Evolutionary conservation across 2,329 filamentous ascomycete genomes (phyloP).

Genomic region (Fusarium irregulare): DNA sequence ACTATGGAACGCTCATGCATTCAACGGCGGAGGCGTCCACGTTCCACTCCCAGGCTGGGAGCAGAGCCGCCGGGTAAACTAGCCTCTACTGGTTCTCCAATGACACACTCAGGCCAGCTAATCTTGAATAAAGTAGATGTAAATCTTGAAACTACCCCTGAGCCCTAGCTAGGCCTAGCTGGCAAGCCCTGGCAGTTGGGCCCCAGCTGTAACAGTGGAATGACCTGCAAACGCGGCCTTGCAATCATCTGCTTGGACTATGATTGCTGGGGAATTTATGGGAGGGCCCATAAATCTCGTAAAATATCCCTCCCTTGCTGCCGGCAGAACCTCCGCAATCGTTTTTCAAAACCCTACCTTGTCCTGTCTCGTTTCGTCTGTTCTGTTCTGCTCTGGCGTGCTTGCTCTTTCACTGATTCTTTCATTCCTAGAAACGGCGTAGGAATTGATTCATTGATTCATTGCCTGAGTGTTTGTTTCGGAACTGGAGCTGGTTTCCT

Average conservation of each 20-base stretch:
- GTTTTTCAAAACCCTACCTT: slow-evolving; percentile 28
- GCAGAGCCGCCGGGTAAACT: slow-evolving; percentile 15
- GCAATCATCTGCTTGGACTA: slow-evolving; percentile 22
- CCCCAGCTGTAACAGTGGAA: slow-evolving; percentile 27
- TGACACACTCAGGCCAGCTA: slow-evolving; percentile 10
- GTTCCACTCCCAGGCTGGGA: not conserved
- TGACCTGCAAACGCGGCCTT: slow-evolving; percentile 29
- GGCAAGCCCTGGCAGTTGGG: slow-evolving; percentile 14
- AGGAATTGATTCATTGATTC: slow-evolving; percentile 33
- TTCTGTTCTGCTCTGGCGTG: slow-evolving; percentile 2
- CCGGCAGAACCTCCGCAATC: slow-evolving; percentile 11
- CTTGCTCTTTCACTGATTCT: not conserved
- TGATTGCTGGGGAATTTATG: slow-evolving; percentile 41
- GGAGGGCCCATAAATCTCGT: slow-evolving; percentile 14
- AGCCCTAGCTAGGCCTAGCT: slow-evolving; percentile 6
- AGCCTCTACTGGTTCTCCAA: slow-evolving; percentile 19
- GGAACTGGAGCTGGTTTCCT: slow-evolving; percentile 26
- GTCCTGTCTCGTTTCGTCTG: slow-evolving; percentile 26
- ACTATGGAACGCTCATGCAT: no score
- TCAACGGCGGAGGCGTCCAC: not conserved
- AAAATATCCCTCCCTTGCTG: slow-evolving; percentile 25
- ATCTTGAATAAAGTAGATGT: slow-evolving; percentile 30
- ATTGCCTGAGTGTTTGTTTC: slow-evolving; percentile 27
- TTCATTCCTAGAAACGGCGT: slow-evolving; percentile 38
- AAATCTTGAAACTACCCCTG: slow-evolving; percentile 41